Evolutionary conservation across 2,329 filamentous ascomycete species (phyloP).

Genomic region (Ophiostoma piceae): DNA sequence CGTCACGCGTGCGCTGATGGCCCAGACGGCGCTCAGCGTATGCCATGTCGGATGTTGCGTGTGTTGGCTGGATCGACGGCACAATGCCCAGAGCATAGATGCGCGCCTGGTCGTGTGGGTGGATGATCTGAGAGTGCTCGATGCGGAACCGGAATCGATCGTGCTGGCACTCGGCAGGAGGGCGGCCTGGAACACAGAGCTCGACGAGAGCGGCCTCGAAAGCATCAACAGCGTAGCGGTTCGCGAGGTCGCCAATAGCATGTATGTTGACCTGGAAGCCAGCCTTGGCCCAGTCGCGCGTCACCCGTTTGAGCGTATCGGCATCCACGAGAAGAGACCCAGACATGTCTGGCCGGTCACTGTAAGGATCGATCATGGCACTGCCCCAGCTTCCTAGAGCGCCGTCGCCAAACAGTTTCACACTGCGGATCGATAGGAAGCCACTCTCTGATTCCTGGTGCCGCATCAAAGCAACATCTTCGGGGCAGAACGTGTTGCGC

Average conservation of each 20-base stretch:
- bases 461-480: slow-evolving; percentile 39
- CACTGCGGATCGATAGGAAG: slow-evolving; percentile 54
- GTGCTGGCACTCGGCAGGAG: slow-evolving; percentile 18
- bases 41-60: slow-evolving; percentile 66
- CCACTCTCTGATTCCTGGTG: slow-evolving; percentile 39
- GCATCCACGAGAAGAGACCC: slow-evolving; percentile 64
- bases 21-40: slow-evolving; percentile 61
- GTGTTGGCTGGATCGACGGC: slow-evolving; percentile 65
- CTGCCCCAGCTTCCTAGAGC: slow-evolving; percentile 67
- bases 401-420: slow-evolving; percentile 67
- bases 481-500: slow-evolving; percentile 59
- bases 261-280: slow-evolving; percentile 68
- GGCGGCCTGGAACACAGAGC: slow-evolving; percentile 44
- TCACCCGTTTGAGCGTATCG: slow-evolving; percentile 50
- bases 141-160: slow-evolving; percentile 53
- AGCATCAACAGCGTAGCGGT: slow-evolving; percentile 59
- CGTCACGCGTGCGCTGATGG: slow-evolving; percentile 44
- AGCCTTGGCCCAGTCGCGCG: slow-evolving; percentile 53
- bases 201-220: slow-evolving; percentile 52
- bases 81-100: slow-evolving; percentile 57
- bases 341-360: slow-evolving; percentile 54
- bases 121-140: slow-evolving; percentile 66
- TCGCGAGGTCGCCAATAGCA: slow-evolving; percentile 65
- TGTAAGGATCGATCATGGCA: slow-evolving; percentile 65
- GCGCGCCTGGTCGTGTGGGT: slow-evolving; percentile 57